phyloP scores from a whole-genome alignment of 2,329 filamentous ascomycete species.

The Simplicillium sp. region DNA sequence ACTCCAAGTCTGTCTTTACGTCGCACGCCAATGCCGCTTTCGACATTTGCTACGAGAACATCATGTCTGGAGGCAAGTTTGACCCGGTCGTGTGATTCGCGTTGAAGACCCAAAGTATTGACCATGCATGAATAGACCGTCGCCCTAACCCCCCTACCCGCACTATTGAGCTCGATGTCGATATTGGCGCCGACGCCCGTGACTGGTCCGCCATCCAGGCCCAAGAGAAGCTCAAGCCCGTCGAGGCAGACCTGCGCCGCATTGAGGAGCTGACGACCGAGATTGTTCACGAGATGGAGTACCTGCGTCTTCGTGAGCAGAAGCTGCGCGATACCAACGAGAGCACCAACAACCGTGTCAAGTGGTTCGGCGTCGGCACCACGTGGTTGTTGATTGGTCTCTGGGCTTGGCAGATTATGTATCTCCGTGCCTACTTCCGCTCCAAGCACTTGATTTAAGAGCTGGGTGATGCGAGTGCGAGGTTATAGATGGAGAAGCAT shows the following conservation, averaged over 20 bases:
- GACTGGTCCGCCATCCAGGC: constrained; percentile 97
- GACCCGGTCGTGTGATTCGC: background rate
- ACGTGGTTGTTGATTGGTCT: constrained; percentile 84
- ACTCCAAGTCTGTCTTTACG: constrained; percentile 89
- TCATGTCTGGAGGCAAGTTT: constrained; percentile 56
- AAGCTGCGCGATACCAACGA: constrained; percentile 97
- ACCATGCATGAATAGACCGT: constrained; percentile 15
- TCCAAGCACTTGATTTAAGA: constrained; percentile 30
- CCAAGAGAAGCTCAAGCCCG: constrained; percentile 93
- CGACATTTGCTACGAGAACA: constrained; percentile 93
- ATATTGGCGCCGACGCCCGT: constrained; percentile 93
- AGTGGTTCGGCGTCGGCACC: constrained; percentile 94
- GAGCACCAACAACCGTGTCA: constrained; percentile 97
- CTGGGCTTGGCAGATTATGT: constrained; percentile 96
- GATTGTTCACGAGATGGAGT: constrained; percentile 92
- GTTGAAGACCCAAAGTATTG: constrained; percentile 7
- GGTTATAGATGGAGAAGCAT: no score
- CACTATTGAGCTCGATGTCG: constrained; percentile 83
- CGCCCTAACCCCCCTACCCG: constrained; percentile 45
- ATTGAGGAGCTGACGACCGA: constrained; percentile 87
- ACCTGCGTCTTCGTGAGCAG: constrained; percentile 81
- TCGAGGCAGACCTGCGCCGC: constrained; percentile 87
- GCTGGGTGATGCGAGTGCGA: no score
- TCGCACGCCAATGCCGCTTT: constrained; percentile 86
- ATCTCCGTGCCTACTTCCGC: constrained; percentile 94